Evolutionary conservation across 2,329 filamentous ascomycete genomes (phyloP), one percentile per base, ranked within the genome.

Genomic region (Neoarthrinium moseri): DNA sequence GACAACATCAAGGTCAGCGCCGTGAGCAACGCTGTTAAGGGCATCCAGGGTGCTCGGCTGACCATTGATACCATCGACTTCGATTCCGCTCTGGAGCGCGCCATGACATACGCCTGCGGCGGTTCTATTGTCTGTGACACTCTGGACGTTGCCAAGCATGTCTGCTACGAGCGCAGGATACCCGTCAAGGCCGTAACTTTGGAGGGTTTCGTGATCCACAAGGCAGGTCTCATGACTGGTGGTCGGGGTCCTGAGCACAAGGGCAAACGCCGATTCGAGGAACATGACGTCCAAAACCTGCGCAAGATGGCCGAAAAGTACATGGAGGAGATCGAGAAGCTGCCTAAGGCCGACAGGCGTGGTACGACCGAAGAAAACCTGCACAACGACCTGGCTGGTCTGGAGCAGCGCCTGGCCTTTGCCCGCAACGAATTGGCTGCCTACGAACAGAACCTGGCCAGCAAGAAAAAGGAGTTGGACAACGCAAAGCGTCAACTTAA

Each of bases 1-100:
- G 94, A 99, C 72, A 96, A 95, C 43, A 96, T 99, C 65, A 95
- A 97, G 61, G 91, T 96, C 62, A 91, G 89, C 64, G 84, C 89
- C 10, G 82, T 94, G 48, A 95, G 95, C 63, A 88, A 90, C 5
- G 91, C 89, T 49, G 75, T 99, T 54, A 96, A 96, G 68, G 89
- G 91, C 22, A 86, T 96, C 64, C 80, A 89, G 45, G 87, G 89
- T 30, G 89, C 88, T 66, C 84, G 92, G 6, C 79, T 96, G 47
- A 95, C 92, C 0, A 95, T 99, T 52, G 94, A 99, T 64, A 95
- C 91, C 0, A 92, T 99, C 57, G 91, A 96, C 60, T 99, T 94
- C 60, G 94, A 97, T 57, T 79, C 86, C 3, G 82, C 86, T 2
- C 80, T 96, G 40, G 90, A 96, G 63, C 86, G 94, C 53, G 95